Evolutionary conservation across 306 rosid genomes (phyloP).

Genomic region (Prinsepia uniflora): DNA sequence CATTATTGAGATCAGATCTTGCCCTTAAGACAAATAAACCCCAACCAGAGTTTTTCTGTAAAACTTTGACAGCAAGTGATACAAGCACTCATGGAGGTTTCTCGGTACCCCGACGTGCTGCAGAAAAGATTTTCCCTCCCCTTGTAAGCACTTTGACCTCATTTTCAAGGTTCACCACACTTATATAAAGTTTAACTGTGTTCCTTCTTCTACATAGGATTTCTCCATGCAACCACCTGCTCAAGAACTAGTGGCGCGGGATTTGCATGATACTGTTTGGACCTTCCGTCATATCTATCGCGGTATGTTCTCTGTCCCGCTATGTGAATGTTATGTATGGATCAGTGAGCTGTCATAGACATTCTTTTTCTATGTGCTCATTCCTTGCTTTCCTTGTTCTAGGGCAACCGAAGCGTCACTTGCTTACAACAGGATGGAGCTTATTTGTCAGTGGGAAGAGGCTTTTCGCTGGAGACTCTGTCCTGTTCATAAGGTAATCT

Average conservation of each 20-base stretch:
- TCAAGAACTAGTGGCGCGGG: constrained; percentile 85
- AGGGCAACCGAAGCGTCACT: constrained; percentile 99
- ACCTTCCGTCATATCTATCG: constrained; percentile 95
- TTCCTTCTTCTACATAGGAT: constrained; percentile 46
- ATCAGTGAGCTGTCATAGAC: not conserved
- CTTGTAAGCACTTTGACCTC: constrained; percentile 48
- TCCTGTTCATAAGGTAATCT: constrained; percentile 74
- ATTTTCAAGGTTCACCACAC: not conserved
- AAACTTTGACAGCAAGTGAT: constrained; percentile 90
- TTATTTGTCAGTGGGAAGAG: constrained; percentile 88
- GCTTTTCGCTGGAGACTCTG: constrained; percentile 93
- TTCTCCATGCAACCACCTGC: constrained; percentile 93
- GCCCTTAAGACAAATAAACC: constrained; percentile 76
- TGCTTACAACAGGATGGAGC: constrained; percentile 99
- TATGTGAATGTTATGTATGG: constrained; percentile 2
- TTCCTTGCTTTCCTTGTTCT: constrained; percentile 11
- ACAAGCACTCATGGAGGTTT: constrained; percentile 99
- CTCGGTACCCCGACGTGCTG: constrained; percentile 97
- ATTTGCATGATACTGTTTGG: constrained; percentile 84
- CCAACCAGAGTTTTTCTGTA: constrained; percentile 91
- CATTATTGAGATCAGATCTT: constrained; percentile 79
- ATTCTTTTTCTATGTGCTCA: constrained; percentile 12
- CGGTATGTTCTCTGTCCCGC: constrained; percentile 36
- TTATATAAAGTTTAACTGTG: constrained; percentile 22
- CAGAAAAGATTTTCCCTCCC: constrained; percentile 92